phyloP scores from a whole-genome alignment of 2,329 filamentous ascomycete species.

The Laburnicola sp. region DNA sequence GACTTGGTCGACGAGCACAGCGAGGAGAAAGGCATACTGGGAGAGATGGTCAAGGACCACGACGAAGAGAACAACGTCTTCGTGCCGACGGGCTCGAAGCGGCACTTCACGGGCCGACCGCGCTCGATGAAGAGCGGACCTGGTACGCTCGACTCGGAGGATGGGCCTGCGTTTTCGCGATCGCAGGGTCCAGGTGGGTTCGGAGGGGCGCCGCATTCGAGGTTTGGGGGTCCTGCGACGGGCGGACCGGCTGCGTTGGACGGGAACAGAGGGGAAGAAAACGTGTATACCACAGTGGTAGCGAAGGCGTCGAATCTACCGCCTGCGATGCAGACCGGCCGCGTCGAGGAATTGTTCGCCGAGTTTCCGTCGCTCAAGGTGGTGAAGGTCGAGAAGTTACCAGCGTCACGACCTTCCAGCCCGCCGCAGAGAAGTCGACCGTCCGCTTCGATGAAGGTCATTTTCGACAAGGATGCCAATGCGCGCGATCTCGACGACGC shows the following conservation, averaged over 20 bases:
- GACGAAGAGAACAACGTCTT: constrained; percentile 29
- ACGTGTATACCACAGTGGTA: constrained; percentile 34
- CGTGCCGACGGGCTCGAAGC: constrained; percentile 34
- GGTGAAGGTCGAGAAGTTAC: constrained; percentile 34
- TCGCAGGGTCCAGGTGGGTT: constrained; percentile 28
- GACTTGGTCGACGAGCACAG: constrained; percentile 38
- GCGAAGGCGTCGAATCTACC: constrained; percentile 41
- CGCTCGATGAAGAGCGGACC: constrained; percentile 40
- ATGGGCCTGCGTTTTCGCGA: constrained; percentile 1
- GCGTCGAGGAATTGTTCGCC: constrained; percentile 35
- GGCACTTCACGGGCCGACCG: constrained; percentile 36
- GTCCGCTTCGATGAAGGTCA: constrained; percentile 35
- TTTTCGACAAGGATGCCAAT: constrained; percentile 37
- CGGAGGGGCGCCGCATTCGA: constrained; percentile 17
- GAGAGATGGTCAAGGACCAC: constrained; percentile 24
- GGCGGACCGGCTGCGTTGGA: constrained; percentile 22
- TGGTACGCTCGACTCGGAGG: constrained; percentile 31
- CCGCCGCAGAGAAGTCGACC: constrained; percentile 26
- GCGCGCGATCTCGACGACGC: constrained; percentile 35
- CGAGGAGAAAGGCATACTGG: constrained; percentile 27
- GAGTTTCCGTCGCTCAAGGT: constrained; percentile 38
- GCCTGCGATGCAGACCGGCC: constrained; percentile 26
- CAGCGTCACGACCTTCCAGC: constrained; percentile 19
- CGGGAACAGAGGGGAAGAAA: constrained; percentile 23
- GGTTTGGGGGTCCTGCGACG: constrained; percentile 19